These are phyloP conservation scores for Fagopyrum esculentum DNA, from an alignment of 148 eudicot genomes.

Conservation along the genomic window DNA sequence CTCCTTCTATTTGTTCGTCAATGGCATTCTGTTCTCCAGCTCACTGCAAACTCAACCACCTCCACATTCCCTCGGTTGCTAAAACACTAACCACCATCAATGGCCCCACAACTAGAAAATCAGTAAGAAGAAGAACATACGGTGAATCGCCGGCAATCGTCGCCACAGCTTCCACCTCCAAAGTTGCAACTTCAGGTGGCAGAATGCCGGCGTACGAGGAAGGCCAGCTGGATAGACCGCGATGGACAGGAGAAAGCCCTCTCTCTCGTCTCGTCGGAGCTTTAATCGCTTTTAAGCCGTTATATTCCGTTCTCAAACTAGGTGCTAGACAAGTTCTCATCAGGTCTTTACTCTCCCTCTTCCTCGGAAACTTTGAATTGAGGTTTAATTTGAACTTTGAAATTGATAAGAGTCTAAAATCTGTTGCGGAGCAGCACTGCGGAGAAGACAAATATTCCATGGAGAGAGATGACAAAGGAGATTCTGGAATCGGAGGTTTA, in stretches of 20 bases:
- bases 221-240: conserved; percentile 71
- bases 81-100: conserved; percentile 5
- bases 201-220: conserved; percentile 38
- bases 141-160: background rate
- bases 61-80: background rate
- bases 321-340: conserved; percentile 92
- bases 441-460: conserved; percentile 84
- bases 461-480: conserved; percentile 86
- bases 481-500: conserved; percentile 87
- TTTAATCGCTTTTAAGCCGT: conserved; percentile 75
- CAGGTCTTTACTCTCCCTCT: conserved; percentile 33
- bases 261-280: conserved; percentile 78
- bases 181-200: background rate
- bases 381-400: background rate
- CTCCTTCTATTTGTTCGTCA: background rate
- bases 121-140: background rate
- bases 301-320: conserved; percentile 63
- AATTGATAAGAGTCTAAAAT: background rate
- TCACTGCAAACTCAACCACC: conserved; percentile 4
- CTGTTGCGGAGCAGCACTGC: conserved; percentile 78
- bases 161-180: conserved; percentile 4
- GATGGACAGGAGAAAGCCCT: conserved; percentile 82
- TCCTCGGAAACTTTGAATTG: background rate
- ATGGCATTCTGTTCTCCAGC: conserved; percentile 10
- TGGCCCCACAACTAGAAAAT: background rate